Evolutionary conservation across 108 stramenopile genomes (phyloP).

Genomic region (Aureococcus anophagefferens): DNA sequence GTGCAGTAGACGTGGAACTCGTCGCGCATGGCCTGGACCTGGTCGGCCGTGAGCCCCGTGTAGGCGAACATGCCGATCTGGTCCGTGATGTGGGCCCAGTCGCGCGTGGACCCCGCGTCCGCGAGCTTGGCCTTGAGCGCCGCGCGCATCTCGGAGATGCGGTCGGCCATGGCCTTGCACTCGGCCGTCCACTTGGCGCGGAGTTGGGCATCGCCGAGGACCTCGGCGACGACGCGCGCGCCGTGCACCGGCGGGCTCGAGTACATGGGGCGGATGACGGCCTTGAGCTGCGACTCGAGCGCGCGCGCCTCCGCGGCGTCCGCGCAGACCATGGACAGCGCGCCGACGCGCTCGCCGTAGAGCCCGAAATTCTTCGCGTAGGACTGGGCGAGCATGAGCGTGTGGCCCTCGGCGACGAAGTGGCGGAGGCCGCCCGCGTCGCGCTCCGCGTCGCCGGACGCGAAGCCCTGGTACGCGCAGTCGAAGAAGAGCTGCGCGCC

Average conservation of each 20-base stretch:
- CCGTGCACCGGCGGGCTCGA: constrained; percentile 88
- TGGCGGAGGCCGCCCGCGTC: constrained; percentile 80
- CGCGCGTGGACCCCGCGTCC: constrained; percentile 52
- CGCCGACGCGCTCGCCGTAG: constrained; percentile 92
- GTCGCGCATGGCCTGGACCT: constrained; percentile 72
- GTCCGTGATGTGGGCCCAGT: constrained; percentile 88
- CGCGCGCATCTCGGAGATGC: constrained; percentile 74
- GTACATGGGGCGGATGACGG: constrained; percentile 92
- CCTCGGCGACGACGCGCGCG: constrained; percentile 77
- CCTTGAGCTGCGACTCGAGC: constrained; percentile 80
- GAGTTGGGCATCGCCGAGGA: constrained; percentile 67
- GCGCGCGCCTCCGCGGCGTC: constrained; percentile 63
- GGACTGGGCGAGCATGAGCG: constrained; percentile 78
- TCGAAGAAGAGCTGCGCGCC: constrained; percentile 73
- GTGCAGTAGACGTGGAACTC: constrained; percentile 88
- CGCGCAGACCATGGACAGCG: constrained; percentile 71
- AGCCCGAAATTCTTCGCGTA: constrained; percentile 99
- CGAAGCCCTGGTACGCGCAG: constrained; percentile 96
- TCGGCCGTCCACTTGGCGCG: constrained; percentile 69
- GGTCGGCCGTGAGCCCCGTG: constrained; percentile 80
- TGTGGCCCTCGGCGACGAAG: constrained; percentile 76
- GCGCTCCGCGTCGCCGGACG: constrained; percentile 82
- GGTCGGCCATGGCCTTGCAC: constrained; percentile 82
- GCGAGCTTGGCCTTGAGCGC: constrained; percentile 57
- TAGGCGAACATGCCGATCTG: constrained; percentile 99